These are phyloP conservation scores for Suhomyces coccinellae DNA, from an alignment of 1,139 yeast species.

Conservation along the genomic window DNA sequence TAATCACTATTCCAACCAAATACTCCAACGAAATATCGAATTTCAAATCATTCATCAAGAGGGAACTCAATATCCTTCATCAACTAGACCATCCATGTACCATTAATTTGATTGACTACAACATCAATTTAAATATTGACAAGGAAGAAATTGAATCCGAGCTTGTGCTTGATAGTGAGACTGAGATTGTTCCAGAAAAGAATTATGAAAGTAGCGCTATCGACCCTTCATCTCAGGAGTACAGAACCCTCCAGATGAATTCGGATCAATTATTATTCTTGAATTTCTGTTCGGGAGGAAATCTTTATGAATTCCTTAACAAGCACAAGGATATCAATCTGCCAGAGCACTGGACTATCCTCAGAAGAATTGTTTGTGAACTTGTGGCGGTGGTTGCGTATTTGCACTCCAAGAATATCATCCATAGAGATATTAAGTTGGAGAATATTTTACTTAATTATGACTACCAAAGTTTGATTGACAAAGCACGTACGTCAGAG, in stretches of 20 bases:
- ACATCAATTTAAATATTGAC: conserved; percentile 25
- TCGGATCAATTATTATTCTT: conserved; percentile 57
- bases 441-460: conserved; percentile 69
- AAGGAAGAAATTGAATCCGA: conserved; percentile 22
- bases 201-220: conserved; percentile 7
- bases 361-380: conserved; percentile 68
- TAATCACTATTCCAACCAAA: conserved; percentile 37
- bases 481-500: conserved; percentile 14
- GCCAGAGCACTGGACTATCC: conserved; percentile 43
- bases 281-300: conserved; percentile 84
- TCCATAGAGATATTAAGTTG: conserved; percentile 86
- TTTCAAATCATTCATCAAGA: conserved; percentile 65
- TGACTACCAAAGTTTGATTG: conserved; percentile 28
- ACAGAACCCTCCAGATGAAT: conserved; percentile 25
- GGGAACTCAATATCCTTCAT: conserved; percentile 72
- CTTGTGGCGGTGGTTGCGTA: conserved; percentile 68
- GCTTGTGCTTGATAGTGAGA: conserved; percentile 10
- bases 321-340: conserved; percentile 21
- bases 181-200: conserved; percentile 10
- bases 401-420: conserved; percentile 63
- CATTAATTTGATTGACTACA: conserved; percentile 36
- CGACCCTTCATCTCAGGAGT: conserved; percentile 19
- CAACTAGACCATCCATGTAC: conserved; percentile 46
- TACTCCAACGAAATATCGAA: conserved; percentile 29
- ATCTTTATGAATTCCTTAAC: conserved; percentile 61